These are phyloP conservation scores for Rubus idaeus DNA, from an alignment of 306 rosid genomes.

Conservation along the genomic window DNA sequence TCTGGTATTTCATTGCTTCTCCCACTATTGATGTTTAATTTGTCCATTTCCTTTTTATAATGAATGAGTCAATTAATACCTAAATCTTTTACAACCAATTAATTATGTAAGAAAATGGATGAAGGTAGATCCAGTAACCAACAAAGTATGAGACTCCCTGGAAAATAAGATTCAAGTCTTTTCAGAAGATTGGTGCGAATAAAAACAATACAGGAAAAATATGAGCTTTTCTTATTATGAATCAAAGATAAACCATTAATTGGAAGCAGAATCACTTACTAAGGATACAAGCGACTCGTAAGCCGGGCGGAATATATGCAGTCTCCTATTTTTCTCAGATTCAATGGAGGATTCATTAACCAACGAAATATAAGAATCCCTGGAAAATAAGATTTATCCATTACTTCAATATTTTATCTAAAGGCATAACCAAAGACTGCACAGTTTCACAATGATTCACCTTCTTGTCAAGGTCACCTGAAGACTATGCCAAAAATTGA, in stretches of 20 bases:
- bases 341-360: slow-evolving; percentile 71
- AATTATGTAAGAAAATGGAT: background rate
- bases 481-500: slow-evolving; percentile 98
- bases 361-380: slow-evolving; percentile 73
- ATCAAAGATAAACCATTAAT: background rate
- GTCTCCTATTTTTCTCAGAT: slow-evolving; percentile 88
- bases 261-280: slow-evolving; percentile 53
- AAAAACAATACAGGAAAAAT: background rate
- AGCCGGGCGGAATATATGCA: slow-evolving; percentile 78
- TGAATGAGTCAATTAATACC: background rate
- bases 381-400: slow-evolving; percentile 35
- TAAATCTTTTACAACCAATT: background rate
- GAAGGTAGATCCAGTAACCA: background rate
- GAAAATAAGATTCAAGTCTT: background rate
- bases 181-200: background rate
- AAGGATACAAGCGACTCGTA: slow-evolving; percentile 93
- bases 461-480: slow-evolving; percentile 86
- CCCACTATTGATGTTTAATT: slow-evolving; percentile 7
- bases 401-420: slow-evolving; percentile 28
- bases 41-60: background rate
- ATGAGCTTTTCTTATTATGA: slow-evolving; percentile 15
- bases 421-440: slow-evolving; percentile 16
- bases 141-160: background rate
- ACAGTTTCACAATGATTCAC: slow-evolving; percentile 37
- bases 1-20: slow-evolving; percentile 15